Evolutionary conservation across 2,329 filamentous ascomycete genomes (phyloP).

Genomic region (Aspergillus glaucus): DNA sequence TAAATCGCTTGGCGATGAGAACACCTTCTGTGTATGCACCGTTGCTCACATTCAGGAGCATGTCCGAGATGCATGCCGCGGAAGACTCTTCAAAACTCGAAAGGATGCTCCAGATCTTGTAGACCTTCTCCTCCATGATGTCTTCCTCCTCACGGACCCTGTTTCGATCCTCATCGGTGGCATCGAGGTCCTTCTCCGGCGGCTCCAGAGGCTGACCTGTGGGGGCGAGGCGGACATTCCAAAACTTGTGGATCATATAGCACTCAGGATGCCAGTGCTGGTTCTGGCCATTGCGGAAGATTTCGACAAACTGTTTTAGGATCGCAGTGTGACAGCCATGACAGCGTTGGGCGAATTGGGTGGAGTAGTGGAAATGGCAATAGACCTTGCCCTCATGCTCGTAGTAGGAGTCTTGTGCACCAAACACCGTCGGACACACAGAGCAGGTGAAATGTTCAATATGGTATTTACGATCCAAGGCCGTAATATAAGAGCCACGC

Average conservation of each 20-base stretch:
- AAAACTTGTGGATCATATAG: constrained; percentile 99
- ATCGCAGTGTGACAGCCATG: constrained; percentile 97
- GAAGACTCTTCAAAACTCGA: constrained; percentile 97
- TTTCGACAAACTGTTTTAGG: constrained; percentile 97
- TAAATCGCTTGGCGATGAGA: constrained; percentile 90
- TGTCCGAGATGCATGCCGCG: constrained; percentile 96
- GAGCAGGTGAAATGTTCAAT: constrained; percentile 99
- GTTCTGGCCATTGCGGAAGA: constrained; percentile 94
- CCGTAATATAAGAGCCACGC: constrained; percentile 95
- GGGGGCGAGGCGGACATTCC: constrained; percentile 83
- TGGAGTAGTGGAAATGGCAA: constrained; percentile 98
- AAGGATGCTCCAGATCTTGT: constrained; percentile 94
- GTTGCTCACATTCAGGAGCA: constrained; percentile 97
- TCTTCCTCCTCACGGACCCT: constrained; percentile 80
- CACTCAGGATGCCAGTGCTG: constrained; percentile 99
- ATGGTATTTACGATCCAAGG: constrained; percentile 95
- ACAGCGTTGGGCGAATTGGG: constrained; percentile 90
- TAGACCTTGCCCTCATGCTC: constrained; percentile 95
- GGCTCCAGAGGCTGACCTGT: constrained; percentile 48
- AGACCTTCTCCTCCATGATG: constrained; percentile 94
- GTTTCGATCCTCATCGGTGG: constrained; percentile 63
- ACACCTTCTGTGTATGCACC: constrained; percentile 94
- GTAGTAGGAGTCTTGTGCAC: constrained; percentile 96
- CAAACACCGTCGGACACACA: constrained; percentile 94
- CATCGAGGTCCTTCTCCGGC: constrained; percentile 46